Evolutionary conservation across 306 rosid genomes (phyloP).

Genomic region (Cucurbita moschata): DNA sequence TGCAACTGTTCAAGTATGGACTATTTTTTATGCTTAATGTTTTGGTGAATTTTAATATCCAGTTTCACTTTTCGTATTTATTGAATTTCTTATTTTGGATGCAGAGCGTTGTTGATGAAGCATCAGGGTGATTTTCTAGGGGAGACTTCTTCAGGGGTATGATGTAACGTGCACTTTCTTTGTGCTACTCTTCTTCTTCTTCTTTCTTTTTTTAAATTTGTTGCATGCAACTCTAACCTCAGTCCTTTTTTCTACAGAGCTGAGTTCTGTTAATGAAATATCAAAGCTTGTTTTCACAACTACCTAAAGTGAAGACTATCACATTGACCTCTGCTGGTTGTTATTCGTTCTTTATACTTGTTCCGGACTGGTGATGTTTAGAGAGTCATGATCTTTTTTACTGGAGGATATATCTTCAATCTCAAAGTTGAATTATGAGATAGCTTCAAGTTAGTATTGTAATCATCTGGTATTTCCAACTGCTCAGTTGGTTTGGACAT

Average conservation of each 20-base stretch:
- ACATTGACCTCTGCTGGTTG: constrained; percentile 24
- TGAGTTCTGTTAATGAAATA: constrained; percentile 33
- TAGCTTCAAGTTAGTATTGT: constrained; percentile 26
- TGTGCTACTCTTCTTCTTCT: background rate
- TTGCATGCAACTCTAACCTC: background rate
- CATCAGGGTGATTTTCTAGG: constrained; percentile 39
- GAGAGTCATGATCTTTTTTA: constrained; percentile 18
- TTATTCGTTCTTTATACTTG: constrained; percentile 19
- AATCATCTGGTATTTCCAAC: constrained; percentile 20
- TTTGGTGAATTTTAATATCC: background rate
- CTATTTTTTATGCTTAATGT: background rate
- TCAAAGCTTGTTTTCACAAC: constrained; percentile 34
- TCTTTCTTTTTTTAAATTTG: background rate
- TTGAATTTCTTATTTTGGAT: background rate
- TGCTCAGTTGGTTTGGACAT: constrained; percentile 21
- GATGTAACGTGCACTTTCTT: background rate
- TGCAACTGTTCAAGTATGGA: constrained; percentile 64
- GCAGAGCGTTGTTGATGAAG: constrained; percentile 67
- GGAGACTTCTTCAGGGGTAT: constrained; percentile 50
- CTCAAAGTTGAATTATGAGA: constrained; percentile 33
- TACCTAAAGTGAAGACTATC: constrained; percentile 13
- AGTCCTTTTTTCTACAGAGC: constrained; percentile 32
- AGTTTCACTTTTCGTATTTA: constrained; percentile 3
- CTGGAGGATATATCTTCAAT: constrained; percentile 28
- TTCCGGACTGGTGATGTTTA: constrained; percentile 39